These are phyloP conservation scores for Sanghuangporus weigelae DNA, from an alignment of 1,284 basidiomycete genomes.

Conservation along the genomic window DNA sequence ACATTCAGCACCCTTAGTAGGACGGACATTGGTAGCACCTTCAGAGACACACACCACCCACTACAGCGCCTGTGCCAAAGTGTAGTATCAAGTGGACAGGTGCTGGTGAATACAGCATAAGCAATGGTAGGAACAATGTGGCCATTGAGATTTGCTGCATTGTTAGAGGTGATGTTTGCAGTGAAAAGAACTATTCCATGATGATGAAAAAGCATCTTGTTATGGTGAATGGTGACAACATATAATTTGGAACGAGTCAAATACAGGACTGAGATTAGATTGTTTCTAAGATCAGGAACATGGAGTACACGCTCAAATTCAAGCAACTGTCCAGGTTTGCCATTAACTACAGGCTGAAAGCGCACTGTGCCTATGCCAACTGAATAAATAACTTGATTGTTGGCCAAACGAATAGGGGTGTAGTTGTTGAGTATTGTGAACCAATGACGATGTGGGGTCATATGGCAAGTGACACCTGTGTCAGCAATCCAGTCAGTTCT, in stretches of 20 bases:
- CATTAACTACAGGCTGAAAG: conserved; percentile 18
- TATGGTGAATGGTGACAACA: background rate
- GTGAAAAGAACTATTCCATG: conserved; percentile 11
- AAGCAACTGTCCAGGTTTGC: too few relatives aligned
- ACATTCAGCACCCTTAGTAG: too few relatives aligned
- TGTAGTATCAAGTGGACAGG: background rate
- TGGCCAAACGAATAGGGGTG: background rate
- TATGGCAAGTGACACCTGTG: background rate
- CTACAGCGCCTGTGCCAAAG: background rate
- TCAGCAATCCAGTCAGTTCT: background rate
- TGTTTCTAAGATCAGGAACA: conserved; percentile 12
- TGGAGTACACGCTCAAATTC: too few relatives aligned
- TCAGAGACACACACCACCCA: too few relatives aligned
- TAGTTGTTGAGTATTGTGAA: background rate
- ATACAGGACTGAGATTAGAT: conserved; percentile 24
- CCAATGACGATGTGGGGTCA: background rate
- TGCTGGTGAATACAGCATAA: background rate
- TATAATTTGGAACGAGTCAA: conserved; percentile 26
- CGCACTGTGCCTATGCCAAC: background rate
- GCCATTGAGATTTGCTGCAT: conserved; percentile 17
- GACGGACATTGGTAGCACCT: too few relatives aligned
- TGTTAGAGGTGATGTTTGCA: conserved; percentile 15
- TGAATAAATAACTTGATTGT: background rate
- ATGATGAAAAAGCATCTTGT: background rate
- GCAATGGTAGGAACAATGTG: background rate